Evolutionary conservation across 2,329 filamentous ascomycete species (phyloP).

Genomic region (Ophiostoma novo-ulmi): DNA sequence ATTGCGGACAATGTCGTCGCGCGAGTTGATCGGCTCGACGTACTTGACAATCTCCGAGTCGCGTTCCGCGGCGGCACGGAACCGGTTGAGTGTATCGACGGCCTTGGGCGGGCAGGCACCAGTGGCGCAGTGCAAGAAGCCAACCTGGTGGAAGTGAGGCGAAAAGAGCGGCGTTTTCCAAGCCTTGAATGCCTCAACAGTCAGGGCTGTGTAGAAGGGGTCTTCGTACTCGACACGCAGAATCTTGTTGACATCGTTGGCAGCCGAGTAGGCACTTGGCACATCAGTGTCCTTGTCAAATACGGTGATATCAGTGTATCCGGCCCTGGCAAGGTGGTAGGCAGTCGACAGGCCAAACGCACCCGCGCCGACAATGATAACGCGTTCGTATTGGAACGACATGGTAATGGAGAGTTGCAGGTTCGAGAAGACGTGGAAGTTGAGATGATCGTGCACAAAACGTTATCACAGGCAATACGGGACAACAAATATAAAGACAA

Average conservation of each 20-base stretch:
- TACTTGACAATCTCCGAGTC: background rate
- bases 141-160: conserved; percentile 20
- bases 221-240: conserved; percentile 56
- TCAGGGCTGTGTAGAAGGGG: conserved; percentile 50
- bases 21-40: conserved; percentile 32
- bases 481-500: background rate
- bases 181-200: conserved; percentile 33
- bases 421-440: background rate
- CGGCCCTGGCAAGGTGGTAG: conserved; percentile 41
- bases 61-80: background rate
- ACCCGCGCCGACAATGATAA: conserved; percentile 28
- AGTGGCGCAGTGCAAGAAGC: conserved; percentile 14
- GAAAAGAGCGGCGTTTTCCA: conserved; percentile 21
- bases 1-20: conserved; percentile 38
- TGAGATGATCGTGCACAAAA: background rate
- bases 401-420: background rate
- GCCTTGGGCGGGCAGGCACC: background rate
- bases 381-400: background rate
- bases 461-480: background rate
- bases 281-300: conserved; percentile 39
- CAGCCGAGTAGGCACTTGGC: conserved; percentile 50
- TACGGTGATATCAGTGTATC: conserved; percentile 45
- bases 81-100: background rate
- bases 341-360: conserved; percentile 49
- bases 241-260: conserved; percentile 59